phyloP scores from a whole-genome alignment of 208 protist species.

The Trypanosoma caninum region DNA sequence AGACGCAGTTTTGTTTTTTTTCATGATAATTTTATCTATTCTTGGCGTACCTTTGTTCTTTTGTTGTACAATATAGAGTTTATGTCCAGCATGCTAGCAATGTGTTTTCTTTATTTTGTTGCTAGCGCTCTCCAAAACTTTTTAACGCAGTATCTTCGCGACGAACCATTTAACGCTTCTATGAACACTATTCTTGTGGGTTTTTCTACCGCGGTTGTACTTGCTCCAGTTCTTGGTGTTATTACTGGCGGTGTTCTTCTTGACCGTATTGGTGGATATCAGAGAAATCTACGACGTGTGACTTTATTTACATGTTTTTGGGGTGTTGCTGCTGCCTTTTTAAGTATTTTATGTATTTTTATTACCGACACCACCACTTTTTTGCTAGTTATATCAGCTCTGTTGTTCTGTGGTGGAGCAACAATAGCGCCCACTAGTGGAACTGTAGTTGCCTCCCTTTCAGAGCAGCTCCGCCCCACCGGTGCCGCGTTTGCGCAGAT shows the following conservation, averaged over 20 bases:
- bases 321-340: constrained; percentile 50
- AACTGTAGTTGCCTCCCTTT: constrained; percentile 72
- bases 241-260: constrained; percentile 80
- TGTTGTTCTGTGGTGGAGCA: constrained; percentile 86
- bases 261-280: constrained; percentile 84
- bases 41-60: constrained; percentile 24
- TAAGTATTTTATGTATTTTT: constrained; percentile 79
- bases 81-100: constrained; percentile 71
- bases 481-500: constrained; percentile 81
- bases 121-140: constrained; percentile 90
- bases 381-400: constrained; percentile 71
- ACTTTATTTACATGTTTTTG: constrained; percentile 50
- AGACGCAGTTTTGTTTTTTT: constrained; percentile 16
- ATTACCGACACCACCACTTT: constrained; percentile 56
- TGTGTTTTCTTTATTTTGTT: constrained; percentile 90
- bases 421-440: constrained; percentile 77
- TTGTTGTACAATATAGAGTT: constrained; percentile 64
- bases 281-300: constrained; percentile 58
- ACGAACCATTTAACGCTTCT: constrained; percentile 71
- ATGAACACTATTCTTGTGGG: constrained; percentile 79
- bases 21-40: constrained; percentile 5
- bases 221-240: constrained; percentile 81
- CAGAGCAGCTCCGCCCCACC: constrained; percentile 45
- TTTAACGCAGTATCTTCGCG: constrained; percentile 87
- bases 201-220: constrained; percentile 76